phyloP scores from a whole-genome alignment of 805 yeast genomes.

The Wickerhamiella siamensis region DNA sequence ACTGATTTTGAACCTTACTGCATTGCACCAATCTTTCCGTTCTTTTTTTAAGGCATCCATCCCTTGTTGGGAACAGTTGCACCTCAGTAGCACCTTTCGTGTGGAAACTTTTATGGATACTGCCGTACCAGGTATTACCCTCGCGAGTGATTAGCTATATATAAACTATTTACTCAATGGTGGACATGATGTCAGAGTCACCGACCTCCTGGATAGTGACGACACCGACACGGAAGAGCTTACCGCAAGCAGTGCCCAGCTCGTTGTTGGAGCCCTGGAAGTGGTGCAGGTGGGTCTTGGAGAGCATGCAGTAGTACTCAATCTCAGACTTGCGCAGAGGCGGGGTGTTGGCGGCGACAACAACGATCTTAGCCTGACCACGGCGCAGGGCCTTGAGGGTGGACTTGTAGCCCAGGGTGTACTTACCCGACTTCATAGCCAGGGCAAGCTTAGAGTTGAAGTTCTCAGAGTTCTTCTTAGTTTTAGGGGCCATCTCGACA shows the following conservation, averaged over 20 bases:
- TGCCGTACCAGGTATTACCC: no score
- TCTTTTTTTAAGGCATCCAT: no score
- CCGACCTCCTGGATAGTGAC: conserved; percentile 94
- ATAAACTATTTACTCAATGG: conserved; percentile 18
- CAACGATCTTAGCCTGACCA: conserved; percentile 96
- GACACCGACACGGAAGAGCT: conserved; percentile 98
- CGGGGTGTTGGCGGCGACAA: conserved; percentile 99
- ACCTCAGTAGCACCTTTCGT: no score
- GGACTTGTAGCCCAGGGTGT: conserved; percentile 98
- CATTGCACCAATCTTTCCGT: no score
- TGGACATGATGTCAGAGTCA: conserved; percentile 90
- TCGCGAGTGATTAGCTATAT: not conserved
- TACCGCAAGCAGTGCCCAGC: conserved; percentile 99
- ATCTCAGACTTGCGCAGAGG: conserved; percentile 98
- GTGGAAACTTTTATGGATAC: no score
- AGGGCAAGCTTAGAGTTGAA: conserved; percentile 97
- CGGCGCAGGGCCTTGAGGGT: conserved; percentile 96
- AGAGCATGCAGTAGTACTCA: conserved; percentile 99
- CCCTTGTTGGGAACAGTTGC: no score
- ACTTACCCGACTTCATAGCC: conserved; percentile 98
- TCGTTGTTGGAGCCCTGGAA: conserved; percentile 99
- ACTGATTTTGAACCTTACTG: no score
- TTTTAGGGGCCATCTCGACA: conserved; percentile 99
- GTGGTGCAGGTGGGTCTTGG: conserved; percentile 95
- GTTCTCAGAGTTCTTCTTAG: conserved; percentile 78